A percentile compares a stretch with the other conserved stretches of the same genome.
phyloP scores from a whole-genome alignment of 2,329 filamentous ascomycete genomes.

The Chaetothyriales sp. region DNA sequence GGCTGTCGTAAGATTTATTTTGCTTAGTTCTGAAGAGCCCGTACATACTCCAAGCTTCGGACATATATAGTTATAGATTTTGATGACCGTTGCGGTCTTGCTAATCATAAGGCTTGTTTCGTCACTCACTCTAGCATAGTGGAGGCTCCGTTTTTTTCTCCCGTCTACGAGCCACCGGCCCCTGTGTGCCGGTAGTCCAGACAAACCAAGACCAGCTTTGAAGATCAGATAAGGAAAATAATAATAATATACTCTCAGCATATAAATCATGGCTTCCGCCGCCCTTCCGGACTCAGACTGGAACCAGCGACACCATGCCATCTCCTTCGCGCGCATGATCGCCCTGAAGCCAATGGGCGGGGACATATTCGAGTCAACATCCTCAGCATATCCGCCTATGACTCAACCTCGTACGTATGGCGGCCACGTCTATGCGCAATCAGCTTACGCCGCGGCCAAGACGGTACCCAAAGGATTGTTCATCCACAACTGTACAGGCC shows the following conservation, averaged over 20 bases:
- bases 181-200: too few relatives aligned
- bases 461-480: slow-evolving; percentile 38
- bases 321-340: slow-evolving; percentile 13
- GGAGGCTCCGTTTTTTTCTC: too few relatives aligned
- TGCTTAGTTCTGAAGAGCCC: too few relatives aligned
- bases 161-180: too few relatives aligned
- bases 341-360: slow-evolving; percentile 5
- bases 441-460: slow-evolving; percentile 42
- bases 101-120: too few relatives aligned
- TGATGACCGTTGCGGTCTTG: too few relatives aligned
- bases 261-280: not conserved
- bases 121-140: too few relatives aligned
- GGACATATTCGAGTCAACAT: slow-evolving; percentile 10
- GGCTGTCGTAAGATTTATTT: too few relatives aligned
- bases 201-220: too few relatives aligned
- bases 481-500: slow-evolving; percentile 41
- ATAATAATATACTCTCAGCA: slow-evolving; percentile 1
- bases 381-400: slow-evolving; percentile 12
- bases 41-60: too few relatives aligned
- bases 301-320: slow-evolving; percentile 5
- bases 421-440: slow-evolving; percentile 45
- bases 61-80: too few relatives aligned
- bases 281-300: not conserved
- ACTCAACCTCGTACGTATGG: slow-evolving; percentile 30
- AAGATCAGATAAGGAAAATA: too few relatives aligned